Conservation (phyloP, 192 early-diverging fungal genomes). For the Chytriomyces confervae region DNA sequence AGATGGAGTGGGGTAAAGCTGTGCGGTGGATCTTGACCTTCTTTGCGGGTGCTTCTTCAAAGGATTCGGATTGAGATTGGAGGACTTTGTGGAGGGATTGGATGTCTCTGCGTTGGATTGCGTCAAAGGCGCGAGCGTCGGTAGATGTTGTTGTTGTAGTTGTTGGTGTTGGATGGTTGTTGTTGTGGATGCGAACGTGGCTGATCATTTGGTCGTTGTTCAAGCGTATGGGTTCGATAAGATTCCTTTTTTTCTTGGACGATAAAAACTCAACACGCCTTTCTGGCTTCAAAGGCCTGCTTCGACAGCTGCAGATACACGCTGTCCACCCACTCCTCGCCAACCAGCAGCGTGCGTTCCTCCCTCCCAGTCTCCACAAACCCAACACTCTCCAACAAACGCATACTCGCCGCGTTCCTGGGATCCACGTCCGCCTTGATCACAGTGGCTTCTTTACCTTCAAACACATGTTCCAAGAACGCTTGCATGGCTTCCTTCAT, state of each 20-base stretch:
- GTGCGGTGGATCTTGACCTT: no score
- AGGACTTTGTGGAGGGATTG: no score
- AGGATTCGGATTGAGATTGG: no score
- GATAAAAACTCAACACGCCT: no score
- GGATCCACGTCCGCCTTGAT: conserved; percentile 18
- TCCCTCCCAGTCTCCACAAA: neutral
- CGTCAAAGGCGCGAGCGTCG: no score
- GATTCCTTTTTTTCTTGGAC: no score
- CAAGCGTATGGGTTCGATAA: no score
- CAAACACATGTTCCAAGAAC: conserved; percentile 3
- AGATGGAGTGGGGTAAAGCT: neutral
- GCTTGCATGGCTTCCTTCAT: conserved; percentile 2
- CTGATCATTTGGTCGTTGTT: no score
- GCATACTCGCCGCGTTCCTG: conserved; percentile 10
- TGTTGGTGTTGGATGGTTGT: no score
- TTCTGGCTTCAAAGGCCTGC: neutral
- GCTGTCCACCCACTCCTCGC: conserved; percentile 17
- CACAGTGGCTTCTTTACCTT: neutral
- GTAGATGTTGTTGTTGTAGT: no score
- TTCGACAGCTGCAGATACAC: conserved; percentile 5
- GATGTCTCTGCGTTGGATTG: no score
- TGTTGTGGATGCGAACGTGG: no score
- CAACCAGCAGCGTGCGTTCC: neutral
- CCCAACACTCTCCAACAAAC: conserved; percentile 1
- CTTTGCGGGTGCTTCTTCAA: neutral